These are phyloP conservation scores for Vaccinium macrocarpon DNA, from an alignment of 148 eudicot genomes.

Conservation along the genomic window DNA sequence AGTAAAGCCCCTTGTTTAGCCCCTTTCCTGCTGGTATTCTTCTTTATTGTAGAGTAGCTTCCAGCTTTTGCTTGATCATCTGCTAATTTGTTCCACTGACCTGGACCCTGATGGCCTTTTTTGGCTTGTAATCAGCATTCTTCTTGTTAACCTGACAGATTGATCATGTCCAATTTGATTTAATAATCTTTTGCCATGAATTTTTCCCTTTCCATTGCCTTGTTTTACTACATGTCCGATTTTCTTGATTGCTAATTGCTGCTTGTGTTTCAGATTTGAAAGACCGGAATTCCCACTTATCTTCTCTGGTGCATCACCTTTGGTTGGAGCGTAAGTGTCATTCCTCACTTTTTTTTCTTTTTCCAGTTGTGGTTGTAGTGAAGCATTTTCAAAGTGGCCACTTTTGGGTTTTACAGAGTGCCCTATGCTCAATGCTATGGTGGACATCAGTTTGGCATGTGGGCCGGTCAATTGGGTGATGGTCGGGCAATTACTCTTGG, in stretches of 20 bases:
- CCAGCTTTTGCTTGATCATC: not conserved
- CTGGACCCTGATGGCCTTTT: not conserved
- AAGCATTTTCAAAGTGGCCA: constrained; percentile 12
- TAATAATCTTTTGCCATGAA: not conserved
- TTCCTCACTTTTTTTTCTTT: not conserved
- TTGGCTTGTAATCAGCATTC: not conserved
- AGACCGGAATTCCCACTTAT: constrained; percentile 74
- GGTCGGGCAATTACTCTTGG: constrained; percentile 97
- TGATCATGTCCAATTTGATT: not conserved
- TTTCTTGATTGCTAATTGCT: constrained; percentile 9
- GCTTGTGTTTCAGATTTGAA: constrained; percentile 58
- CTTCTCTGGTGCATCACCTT: constrained; percentile 76
- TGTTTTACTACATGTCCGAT: not conserved
- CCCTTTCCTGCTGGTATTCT: not conserved
- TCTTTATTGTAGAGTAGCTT: not conserved
- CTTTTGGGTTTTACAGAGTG: constrained; percentile 39
- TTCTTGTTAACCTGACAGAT: not conserved
- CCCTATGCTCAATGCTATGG: constrained; percentile 98
- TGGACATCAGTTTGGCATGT: constrained; percentile 97
- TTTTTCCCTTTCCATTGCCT: not conserved
- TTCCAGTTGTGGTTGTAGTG: not conserved
- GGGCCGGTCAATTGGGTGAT: constrained; percentile 99
- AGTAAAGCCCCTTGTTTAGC: not conserved
- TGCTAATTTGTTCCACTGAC: constrained; percentile 3
- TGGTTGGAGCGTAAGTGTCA: constrained; percentile 72